phyloP scores from a whole-genome alignment of 495 filamentous ascomycete genomes.

The Tuber microsphaerosporum region DNA sequence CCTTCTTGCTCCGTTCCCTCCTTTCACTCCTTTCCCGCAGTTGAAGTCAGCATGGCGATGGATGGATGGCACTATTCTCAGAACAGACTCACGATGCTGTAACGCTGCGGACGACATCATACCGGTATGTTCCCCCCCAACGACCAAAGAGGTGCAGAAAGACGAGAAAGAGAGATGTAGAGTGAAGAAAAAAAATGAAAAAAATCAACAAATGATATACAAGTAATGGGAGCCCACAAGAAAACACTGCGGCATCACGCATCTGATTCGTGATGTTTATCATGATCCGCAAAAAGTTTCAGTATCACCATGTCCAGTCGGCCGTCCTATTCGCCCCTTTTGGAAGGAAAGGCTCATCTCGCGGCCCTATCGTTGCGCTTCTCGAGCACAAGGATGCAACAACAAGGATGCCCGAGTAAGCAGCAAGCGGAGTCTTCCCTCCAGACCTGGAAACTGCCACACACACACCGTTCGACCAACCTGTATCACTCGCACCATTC shows the following conservation, averaged over 20 bases:
- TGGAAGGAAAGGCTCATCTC: background rate
- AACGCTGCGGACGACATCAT: background rate
- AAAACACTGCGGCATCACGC: background rate
- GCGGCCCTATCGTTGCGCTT: background rate
- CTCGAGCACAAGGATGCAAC: background rate
- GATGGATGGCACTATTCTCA: background rate
- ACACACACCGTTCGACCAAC: background rate
- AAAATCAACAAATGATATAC: background rate
- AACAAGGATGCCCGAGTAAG: background rate
- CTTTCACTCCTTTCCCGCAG: background rate
- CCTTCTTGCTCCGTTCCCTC: background rate
- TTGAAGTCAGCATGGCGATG: background rate
- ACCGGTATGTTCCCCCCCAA: background rate
- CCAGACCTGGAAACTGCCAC: background rate
- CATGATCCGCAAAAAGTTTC: background rate
- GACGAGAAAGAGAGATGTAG: background rate
- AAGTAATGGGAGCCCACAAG: background rate
- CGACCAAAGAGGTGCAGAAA: background rate
- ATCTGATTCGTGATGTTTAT: background rate
- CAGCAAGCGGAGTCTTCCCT: background rate
- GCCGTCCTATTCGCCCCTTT: slow-evolving; percentile 5
- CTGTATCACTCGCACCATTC: background rate
- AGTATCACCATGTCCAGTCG: background rate
- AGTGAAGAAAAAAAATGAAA: background rate
- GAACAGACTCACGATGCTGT: slow-evolving; percentile 1